A percentile compares a stretch with the other conserved stretches of the same genome.
These are phyloP conservation scores for Anastatica hierochuntica DNA, from an alignment of 345 rosid genomes.

Conservation along the genomic window DNA sequence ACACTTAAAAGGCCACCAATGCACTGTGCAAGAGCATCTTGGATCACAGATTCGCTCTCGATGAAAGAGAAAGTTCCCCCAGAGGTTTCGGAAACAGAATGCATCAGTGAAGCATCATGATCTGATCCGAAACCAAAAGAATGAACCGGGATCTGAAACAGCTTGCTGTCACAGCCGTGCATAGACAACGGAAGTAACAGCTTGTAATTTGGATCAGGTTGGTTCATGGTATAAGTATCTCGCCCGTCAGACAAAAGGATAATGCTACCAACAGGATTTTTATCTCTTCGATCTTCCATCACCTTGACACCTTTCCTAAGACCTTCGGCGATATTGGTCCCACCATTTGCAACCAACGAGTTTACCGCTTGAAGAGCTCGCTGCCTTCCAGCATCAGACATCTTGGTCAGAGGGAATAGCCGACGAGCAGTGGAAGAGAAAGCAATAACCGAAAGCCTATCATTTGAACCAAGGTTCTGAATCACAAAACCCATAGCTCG, in stretches of 20 bases:
- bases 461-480: constrained; percentile 81
- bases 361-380: constrained; percentile 83
- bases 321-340: constrained; percentile 95
- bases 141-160: constrained; percentile 81
- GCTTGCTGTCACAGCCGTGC: constrained; percentile 35
- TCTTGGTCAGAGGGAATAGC: constrained; percentile 65
- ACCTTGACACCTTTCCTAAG: constrained; percentile 86
- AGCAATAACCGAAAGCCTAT: constrained; percentile 92
- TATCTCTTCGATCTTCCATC: constrained; percentile 71
- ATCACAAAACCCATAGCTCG: constrained; percentile 98
- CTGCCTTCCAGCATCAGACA: constrained; percentile 71
- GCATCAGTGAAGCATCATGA: constrained; percentile 90
- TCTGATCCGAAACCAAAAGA: constrained; percentile 90
- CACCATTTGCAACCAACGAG: constrained; percentile 86
- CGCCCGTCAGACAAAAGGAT: constrained; percentile 91
- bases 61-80: constrained; percentile 96
- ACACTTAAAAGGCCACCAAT: constrained; percentile 96
- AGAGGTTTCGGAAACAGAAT: constrained; percentile 76
- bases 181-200: constrained; percentile 58
- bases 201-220: constrained; percentile 49
- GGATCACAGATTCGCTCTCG: constrained; percentile 79
- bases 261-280: constrained; percentile 79
- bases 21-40: constrained; percentile 98
- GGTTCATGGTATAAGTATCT: constrained; percentile 66
- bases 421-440: constrained; percentile 96